Conservation (phyloP, 257 asterid genomes). For the Salvia splendens region DNA sequence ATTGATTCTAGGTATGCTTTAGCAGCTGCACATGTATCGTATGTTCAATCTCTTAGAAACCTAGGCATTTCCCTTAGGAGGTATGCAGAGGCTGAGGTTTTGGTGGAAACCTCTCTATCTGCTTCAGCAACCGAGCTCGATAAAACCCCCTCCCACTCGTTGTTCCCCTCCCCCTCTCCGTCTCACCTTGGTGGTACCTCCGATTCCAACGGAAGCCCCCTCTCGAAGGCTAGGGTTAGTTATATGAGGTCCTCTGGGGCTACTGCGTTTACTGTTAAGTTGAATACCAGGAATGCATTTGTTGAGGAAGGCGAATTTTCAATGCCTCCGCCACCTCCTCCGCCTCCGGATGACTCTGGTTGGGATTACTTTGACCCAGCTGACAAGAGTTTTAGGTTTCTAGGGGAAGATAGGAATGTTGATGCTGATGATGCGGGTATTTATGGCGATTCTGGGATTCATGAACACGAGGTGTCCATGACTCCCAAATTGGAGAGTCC, state of each 20-base stretch:
- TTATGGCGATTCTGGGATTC: constrained; percentile 37
- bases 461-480: constrained; percentile 37
- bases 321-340: constrained; percentile 80
- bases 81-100: constrained; percentile 86
- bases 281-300: constrained; percentile 54
- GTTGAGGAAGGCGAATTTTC: constrained; percentile 73
- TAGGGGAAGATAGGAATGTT: constrained; percentile 45
- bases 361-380: constrained; percentile 94
- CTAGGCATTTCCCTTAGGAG: constrained; percentile 85
- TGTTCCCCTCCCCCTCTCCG: constrained; percentile 73
- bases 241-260: constrained; percentile 78
- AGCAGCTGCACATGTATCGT: constrained; percentile 95
- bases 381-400: constrained; percentile 84
- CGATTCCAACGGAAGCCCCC: constrained; percentile 83
- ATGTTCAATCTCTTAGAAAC: constrained; percentile 76
- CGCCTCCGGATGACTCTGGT: constrained; percentile 72
- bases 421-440: constrained; percentile 39
- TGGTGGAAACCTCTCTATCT: constrained; percentile 62
- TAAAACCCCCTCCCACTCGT: constrained; percentile 72
- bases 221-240: constrained; percentile 71
- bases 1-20: constrained; percentile 84
- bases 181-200: constrained; percentile 61
- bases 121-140: constrained; percentile 62
- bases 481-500: constrained; percentile 48
- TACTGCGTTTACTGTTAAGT: constrained; percentile 61